These are phyloP conservation scores for Pachyrhizus erosus DNA, from an alignment of 306 rosid species.

Conservation along the genomic window DNA sequence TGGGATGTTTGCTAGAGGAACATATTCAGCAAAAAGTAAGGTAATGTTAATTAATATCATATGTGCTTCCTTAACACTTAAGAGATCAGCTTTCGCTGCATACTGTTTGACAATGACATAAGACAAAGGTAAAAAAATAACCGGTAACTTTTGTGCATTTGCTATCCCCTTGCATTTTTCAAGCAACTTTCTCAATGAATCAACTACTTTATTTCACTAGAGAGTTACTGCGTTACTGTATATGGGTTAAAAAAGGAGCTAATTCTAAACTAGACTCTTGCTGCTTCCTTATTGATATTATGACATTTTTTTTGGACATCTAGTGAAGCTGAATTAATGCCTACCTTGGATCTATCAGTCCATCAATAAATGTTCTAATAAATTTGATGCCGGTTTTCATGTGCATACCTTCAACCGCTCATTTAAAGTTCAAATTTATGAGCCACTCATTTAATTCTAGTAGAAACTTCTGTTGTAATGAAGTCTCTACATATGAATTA, in stretches of 20 bases:
- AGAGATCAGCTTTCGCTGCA: not conserved
- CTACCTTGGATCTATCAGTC: conserved; percentile 41
- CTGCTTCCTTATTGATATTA: conserved; percentile 14
- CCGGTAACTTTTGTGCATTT: conserved; percentile 28
- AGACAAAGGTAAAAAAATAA: conserved; percentile 27
- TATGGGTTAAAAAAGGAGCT: not conserved
- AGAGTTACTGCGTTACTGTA: conserved; percentile 5
- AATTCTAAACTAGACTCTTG: not conserved
- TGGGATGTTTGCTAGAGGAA: conserved; percentile 91
- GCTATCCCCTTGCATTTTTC: conserved; percentile 20
- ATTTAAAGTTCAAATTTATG: conserved; percentile 47
- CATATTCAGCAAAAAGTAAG: conserved; percentile 87
- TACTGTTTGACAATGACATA: conserved; percentile 22
- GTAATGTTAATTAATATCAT: conserved; percentile 42
- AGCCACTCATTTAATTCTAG: conserved; percentile 16
- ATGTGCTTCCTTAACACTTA: conserved; percentile 2
- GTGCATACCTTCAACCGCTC: conserved; percentile 42
- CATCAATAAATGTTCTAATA: conserved; percentile 41
- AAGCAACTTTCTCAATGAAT: conserved; percentile 13
- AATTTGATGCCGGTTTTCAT: conserved; percentile 44
- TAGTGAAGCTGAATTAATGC: conserved; percentile 44
- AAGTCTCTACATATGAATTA: conserved; percentile 1
- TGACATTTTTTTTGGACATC: conserved; percentile 38
- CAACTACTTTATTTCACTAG: conserved; percentile 26
- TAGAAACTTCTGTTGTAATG: conserved; percentile 19